phyloP scores from a whole-genome alignment of 768 basidiomycete species.

The Amyloporia xantha region DNA sequence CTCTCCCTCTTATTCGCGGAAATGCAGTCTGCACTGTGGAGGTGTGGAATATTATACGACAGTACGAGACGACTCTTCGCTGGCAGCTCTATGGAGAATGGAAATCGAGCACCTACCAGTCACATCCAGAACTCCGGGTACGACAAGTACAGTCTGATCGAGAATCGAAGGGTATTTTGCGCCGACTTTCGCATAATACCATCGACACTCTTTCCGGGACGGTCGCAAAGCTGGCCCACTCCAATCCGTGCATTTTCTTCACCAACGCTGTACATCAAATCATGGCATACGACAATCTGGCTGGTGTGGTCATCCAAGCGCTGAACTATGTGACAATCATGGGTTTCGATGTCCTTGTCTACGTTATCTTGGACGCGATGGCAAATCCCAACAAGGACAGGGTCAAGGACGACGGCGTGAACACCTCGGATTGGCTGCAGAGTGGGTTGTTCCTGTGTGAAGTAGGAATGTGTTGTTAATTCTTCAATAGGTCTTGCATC shows the following conservation, averaged over 20 bases:
- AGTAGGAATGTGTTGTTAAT: slow-evolving; percentile 10
- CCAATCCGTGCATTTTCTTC: slow-evolving; percentile 91
- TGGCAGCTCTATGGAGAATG: slow-evolving; percentile 97
- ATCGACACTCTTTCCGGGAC: slow-evolving; percentile 80
- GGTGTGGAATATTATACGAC: slow-evolving; percentile 83
- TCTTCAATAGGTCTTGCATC: slow-evolving; percentile 68
- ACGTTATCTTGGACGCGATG: slow-evolving; percentile 79
- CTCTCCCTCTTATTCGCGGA: slow-evolving; percentile 75
- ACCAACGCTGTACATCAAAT: slow-evolving; percentile 86
- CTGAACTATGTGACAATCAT: slow-evolving; percentile 85
- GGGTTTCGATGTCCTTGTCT: slow-evolving; percentile 91
- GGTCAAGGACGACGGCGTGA: slow-evolving; percentile 89
- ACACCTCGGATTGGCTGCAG: slow-evolving; percentile 85
- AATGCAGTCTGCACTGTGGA: slow-evolving; percentile 89
- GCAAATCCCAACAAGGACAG: slow-evolving; percentile 76
- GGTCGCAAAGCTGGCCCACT: slow-evolving; percentile 89
- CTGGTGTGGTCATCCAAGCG: slow-evolving; percentile 83
- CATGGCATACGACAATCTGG: slow-evolving; percentile 93
- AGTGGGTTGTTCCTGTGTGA: slow-evolving; percentile 45
- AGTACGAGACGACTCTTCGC: slow-evolving; percentile 71
- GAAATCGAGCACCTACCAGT: slow-evolving; percentile 66
- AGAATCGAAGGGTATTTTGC: slow-evolving; percentile 84
- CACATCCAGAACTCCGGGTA: slow-evolving; percentile 73
- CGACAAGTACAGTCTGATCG: slow-evolving; percentile 79
- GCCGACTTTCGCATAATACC: slow-evolving; percentile 79